phyloP scores from a whole-genome alignment of 371 early-diverging fungal species.

The Apophysomyces ossiformis region DNA sequence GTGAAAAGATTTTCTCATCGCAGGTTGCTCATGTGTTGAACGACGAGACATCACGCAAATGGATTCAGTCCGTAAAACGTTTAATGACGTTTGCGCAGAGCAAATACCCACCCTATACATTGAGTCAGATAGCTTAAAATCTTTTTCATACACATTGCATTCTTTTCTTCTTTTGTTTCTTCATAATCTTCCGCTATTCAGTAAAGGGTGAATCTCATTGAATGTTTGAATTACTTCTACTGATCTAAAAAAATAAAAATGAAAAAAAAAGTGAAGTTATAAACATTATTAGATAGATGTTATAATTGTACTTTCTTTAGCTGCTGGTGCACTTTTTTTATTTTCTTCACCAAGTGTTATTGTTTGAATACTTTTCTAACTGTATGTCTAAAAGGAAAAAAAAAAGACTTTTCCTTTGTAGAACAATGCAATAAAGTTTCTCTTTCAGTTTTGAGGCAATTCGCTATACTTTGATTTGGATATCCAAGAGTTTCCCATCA shows the following conservation, averaged over 20 bases:
- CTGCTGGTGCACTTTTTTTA: neutral
- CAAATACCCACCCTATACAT: constrained; percentile 88
- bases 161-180: too few relatives aligned
- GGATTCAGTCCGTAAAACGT: constrained; percentile 98
- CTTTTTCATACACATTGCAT: constrained; percentile 22
- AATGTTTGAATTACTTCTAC: too few relatives aligned
- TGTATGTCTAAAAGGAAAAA: too few relatives aligned
- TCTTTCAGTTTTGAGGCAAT: neutral
- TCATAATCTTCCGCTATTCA: too few relatives aligned
- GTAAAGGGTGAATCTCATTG: too few relatives aligned
- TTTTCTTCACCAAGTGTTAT: neutral
- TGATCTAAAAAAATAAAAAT: too few relatives aligned
- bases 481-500: constrained; percentile 88
- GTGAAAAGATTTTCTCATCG: constrained; percentile 93
- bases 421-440: too few relatives aligned
- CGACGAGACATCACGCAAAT: constrained; percentile 95
- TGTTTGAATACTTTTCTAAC: neutral
- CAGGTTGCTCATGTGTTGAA: constrained; percentile 98
- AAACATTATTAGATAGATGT: too few relatives aligned
- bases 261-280: too few relatives aligned
- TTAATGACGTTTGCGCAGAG: constrained; percentile 95
- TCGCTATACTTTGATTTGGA: constrained; percentile 46
- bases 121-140: constrained; percentile 61
- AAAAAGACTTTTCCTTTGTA: too few relatives aligned
- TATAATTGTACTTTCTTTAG: neutral